Evolutionary conservation across 2,329 filamentous ascomycete species (phyloP).

Genomic region (Fusarium xyrophilum): DNA sequence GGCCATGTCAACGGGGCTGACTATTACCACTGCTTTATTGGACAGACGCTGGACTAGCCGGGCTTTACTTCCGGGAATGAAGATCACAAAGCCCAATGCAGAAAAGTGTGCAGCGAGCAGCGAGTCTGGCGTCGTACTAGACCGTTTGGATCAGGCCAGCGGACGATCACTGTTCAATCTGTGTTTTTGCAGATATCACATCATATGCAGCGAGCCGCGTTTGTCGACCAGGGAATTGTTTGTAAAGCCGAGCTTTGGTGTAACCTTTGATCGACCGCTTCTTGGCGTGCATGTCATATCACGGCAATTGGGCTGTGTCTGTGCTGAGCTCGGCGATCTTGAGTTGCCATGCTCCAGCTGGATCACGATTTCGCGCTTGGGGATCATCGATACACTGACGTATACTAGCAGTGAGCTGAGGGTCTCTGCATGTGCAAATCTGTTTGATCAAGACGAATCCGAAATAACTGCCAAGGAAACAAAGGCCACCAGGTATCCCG

Average conservation of each 20-base stretch:
- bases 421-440: background rate
- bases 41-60: background rate
- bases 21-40: background rate
- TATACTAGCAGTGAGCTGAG: background rate
- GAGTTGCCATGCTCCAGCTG: background rate
- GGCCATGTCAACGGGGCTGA: background rate
- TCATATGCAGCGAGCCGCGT: slow-evolving; percentile 4
- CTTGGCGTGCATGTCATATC: slow-evolving; percentile 1
- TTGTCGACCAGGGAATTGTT: background rate
- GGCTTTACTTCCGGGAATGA: slow-evolving; percentile 15
- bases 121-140: slow-evolving; percentile 1
- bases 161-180: slow-evolving; percentile 3
- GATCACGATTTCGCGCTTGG: background rate
- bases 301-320: background rate
- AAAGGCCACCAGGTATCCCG: too few relatives aligned
- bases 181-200: background rate
- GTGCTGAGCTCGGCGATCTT: background rate
- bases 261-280: background rate
- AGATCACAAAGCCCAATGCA: background rate
- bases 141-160: slow-evolving; percentile 12
- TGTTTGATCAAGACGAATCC: background rate
- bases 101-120: background rate
- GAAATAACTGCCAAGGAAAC: background rate
- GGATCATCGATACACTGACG: background rate
- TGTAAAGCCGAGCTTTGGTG: slow-evolving; percentile 6